Evolutionary conservation across 192 early-diverging fungal genomes (phyloP).

Genomic region (Backusella macrospora): DNA sequence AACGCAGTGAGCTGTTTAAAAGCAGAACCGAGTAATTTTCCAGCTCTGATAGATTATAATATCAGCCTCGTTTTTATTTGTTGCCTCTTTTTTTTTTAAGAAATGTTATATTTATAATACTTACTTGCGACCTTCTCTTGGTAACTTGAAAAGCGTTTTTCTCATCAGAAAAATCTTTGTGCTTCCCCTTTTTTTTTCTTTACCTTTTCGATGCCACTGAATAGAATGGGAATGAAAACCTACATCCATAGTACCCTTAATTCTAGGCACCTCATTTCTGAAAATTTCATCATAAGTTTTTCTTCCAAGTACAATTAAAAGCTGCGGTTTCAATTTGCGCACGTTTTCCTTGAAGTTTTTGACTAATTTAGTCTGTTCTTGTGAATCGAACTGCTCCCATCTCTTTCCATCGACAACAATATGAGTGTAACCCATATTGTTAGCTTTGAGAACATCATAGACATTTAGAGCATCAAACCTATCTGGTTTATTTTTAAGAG

Average conservation of each 20-base stretch:
- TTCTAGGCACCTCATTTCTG: background rate
- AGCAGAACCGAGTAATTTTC: too few species aligned
- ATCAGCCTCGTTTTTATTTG: too few species aligned
- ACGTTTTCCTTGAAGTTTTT: constrained; percentile 1
- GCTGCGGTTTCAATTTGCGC: background rate
- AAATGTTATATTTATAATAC: too few species aligned
- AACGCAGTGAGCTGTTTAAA: too few species aligned
- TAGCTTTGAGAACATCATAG: background rate
- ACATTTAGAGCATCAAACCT: background rate
- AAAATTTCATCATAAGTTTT: background rate
- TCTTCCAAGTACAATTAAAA: background rate
- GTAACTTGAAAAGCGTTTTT: background rate
- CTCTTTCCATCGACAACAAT: background rate
- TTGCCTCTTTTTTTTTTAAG: too few species aligned
- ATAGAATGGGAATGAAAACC: background rate
- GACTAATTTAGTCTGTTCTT: background rate
- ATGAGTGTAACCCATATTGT: background rate
- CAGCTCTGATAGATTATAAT: too few species aligned
- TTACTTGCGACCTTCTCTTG: too few species aligned
- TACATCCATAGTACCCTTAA: background rate
- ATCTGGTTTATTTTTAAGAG: background rate
- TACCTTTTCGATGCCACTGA: background rate
- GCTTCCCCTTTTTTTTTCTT: background rate
- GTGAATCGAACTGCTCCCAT: background rate
- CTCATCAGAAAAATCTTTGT: background rate